Conservation (phyloP, 2,329 filamentous ascomycete species). For the Xylaria sp. region DNA sequence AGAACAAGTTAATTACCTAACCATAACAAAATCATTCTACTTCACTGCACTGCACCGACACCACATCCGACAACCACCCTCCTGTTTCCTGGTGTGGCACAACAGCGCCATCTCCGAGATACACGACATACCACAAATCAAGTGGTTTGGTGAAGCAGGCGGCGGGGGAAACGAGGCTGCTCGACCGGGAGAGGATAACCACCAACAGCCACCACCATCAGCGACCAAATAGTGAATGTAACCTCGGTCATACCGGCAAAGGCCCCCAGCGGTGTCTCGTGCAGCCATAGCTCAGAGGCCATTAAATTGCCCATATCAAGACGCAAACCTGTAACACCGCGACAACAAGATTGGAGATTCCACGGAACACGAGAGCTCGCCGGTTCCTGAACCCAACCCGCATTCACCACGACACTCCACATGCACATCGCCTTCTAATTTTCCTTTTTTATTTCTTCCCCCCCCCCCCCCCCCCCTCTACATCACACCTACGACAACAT, state of each 20-base stretch:
- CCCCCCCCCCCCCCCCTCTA: neutral
- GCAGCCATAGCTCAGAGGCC: neutral
- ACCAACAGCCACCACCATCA: neutral
- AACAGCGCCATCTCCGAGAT: neutral
- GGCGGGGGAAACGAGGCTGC: neutral
- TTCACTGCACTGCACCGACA: neutral
- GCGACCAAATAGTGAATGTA: neutral
- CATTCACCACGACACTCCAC: neutral
- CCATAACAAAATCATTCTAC: neutral
- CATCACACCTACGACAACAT: neutral
- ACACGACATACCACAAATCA: neutral
- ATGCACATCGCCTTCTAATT: too few species aligned
- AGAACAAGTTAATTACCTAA: neutral
- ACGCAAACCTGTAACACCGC: neutral
- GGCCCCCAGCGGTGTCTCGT: neutral
- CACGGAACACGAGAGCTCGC: neutral
- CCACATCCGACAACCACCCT: neutral
- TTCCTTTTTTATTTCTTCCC: slow-evolving; percentile 12
- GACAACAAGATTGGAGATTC: neutral
- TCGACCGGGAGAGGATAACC: neutral
- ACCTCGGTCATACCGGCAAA: neutral
- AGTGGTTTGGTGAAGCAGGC: neutral
- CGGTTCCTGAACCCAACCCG: neutral
- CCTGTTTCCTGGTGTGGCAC: neutral
- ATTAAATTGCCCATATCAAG: neutral